A percentile compares a stretch with the other conserved stretches of the same genome.
These are phyloP conservation scores for Alternaria conjuncta DNA, from an alignment of 2,329 filamentous ascomycete genomes.

Conservation along the genomic window DNA sequence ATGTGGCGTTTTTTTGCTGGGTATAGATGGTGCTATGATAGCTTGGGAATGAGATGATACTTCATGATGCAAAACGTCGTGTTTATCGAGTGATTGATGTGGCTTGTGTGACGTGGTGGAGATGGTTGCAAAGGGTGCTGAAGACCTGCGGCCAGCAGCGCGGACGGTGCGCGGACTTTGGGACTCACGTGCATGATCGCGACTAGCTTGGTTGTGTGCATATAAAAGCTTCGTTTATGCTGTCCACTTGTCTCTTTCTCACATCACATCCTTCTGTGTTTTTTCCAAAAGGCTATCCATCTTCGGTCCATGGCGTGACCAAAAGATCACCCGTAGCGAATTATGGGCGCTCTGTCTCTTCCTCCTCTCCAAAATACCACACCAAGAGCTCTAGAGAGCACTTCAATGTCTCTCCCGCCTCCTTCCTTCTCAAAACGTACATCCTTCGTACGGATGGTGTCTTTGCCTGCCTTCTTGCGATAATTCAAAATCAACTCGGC, in stretches of 20 bases:
- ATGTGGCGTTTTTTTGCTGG: not conserved
- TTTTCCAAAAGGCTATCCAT: accelerated
- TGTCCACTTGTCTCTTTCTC: not conserved
- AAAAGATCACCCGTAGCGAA: too few species aligned
- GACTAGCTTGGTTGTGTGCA: not conserved
- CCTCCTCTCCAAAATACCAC: not conserved
- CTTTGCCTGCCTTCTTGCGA: not conserved
- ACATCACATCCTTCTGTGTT: not conserved
- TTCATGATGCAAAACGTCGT: not conserved
- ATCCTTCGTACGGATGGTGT: too few species aligned
- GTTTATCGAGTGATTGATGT: too few species aligned
- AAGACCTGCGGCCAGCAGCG: accelerated
- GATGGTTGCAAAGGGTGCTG: not conserved
- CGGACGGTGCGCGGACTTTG: not conserved
- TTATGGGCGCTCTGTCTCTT: not conserved
- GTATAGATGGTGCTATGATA: not conserved
- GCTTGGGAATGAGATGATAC: not conserved
- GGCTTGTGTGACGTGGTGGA: too few species aligned
- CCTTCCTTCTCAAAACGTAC: not conserved
- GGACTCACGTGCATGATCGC: not conserved
- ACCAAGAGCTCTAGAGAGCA: too few species aligned
- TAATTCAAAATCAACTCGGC: not conserved
- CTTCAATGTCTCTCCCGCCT: not conserved
- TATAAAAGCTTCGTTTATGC: not conserved
- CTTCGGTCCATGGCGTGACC: too few species aligned